Evolutionary conservation across 495 filamentous ascomycete species (phyloP), one percentile per base, ranked within the genome.

Genomic region (Paragyromitra xinjiangensis): DNA sequence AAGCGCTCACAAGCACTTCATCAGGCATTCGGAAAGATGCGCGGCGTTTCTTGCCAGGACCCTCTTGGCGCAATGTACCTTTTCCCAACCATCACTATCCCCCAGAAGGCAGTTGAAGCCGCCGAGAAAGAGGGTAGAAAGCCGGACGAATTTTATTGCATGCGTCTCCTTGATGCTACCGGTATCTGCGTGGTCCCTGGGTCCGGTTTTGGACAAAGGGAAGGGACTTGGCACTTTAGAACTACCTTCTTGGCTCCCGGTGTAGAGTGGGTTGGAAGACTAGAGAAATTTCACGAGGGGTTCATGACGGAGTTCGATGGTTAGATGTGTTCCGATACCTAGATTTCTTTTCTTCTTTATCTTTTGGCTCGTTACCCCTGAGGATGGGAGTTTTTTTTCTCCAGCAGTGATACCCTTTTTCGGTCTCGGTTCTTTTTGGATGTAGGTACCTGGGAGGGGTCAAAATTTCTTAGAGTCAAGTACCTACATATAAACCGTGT

Each of bases 41-140:
- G 97, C 81, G 95, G 95, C 58, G 96, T 98, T 51, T 89, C 92
- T 80, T 96, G 93, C 85, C 91, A 94, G 81, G 85, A 88, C 56
- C 95, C 95, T 44, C 88, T 97, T 88, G 95, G 95, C 34, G 89
- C 91, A 78, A 99, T 99, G 95, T 99, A 99, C 86, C 92, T 99
- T 79, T 99, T 98, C 90, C 95, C 95, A 4, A 93, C 92, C 63
- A 97, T 99, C 84, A 88, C 87, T 42, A 85, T 98, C 39, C 89
- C 96, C 5, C 69, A 81, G 48, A 91, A 91, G 83, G 96, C 94
- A 58, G 82, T 91, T 74, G 90, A 89, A 74, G 90, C 90, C 42
- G 95, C 95, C 44, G 82, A 89, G 77, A 87, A 90, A 58, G 92
- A 93, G 84, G 89, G 88, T 79, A 91, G 91, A 78, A 86, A 87